Evolutionary conservation across 257 asterid species (phyloP).

Genomic region (Solanum clarkiae): DNA sequence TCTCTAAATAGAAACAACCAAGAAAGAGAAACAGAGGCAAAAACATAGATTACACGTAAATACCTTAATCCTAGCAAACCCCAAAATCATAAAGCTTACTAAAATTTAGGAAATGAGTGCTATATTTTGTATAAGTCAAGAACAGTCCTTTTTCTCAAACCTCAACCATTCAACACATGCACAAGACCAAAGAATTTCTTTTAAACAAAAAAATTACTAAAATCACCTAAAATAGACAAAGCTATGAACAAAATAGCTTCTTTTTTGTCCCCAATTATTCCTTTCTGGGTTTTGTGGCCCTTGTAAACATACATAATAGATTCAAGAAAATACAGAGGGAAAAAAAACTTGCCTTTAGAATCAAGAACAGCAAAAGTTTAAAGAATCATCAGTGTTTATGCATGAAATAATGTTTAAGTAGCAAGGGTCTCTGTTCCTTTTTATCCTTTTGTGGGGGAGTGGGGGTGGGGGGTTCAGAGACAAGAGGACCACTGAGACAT

Average conservation of each 20-base stretch:
- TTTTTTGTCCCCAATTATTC: not conserved
- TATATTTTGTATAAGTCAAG: not conserved
- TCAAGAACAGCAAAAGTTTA: not conserved
- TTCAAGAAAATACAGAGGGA: not conserved
- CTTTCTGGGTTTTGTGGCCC: not conserved
- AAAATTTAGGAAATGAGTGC: not conserved
- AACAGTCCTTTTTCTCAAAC: not conserved
- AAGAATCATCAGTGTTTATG: not conserved
- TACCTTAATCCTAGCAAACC: not conserved
- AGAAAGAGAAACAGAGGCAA: not conserved
- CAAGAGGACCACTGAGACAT: not conserved
- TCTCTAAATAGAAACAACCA: not conserved
- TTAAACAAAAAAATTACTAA: not conserved
- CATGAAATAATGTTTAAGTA: not conserved
- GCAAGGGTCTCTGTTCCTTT: not conserved
- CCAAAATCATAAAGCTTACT: not conserved
- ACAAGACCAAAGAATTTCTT: not conserved
- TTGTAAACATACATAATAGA: not conserved
- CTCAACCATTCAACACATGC: not conserved
- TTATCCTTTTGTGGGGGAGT: not conserved
- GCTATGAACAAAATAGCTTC: not conserved
- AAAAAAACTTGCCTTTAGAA: not conserved
- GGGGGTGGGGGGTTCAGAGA: not conserved
- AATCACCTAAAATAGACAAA: not conserved
- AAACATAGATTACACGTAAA: not conserved